Percentiles rank a stretch among this genome's conserved stretches.
phyloP scores from a whole-genome alignment of 2,329 filamentous ascomycete genomes.

The Curvularia eragrostidis region DNA sequence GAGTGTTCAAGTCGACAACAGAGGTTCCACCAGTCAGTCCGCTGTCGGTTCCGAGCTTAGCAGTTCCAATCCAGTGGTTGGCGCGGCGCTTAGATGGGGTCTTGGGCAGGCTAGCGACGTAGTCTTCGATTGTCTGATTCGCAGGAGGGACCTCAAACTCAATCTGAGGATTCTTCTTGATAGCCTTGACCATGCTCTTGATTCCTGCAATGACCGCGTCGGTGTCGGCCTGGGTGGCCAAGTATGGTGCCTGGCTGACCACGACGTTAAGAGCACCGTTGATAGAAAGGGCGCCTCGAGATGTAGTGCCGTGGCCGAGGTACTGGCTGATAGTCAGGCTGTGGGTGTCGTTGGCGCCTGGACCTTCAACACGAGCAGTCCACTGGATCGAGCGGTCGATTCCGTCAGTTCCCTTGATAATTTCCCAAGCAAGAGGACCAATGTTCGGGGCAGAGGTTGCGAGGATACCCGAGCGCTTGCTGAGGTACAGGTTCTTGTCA shows the following conservation, averaged over 20 bases:
- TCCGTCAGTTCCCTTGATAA: conserved; percentile 63
- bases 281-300: conserved; percentile 67
- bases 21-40: conserved; percentile 53
- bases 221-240: conserved; percentile 64
- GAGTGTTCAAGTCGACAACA: conserved; percentile 59
- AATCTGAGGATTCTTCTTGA: conserved; percentile 62
- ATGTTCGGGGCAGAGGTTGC: conserved; percentile 71
- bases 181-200: conserved; percentile 63
- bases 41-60: conserved; percentile 60
- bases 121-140: conserved; percentile 61
- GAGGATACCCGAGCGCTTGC: conserved; percentile 64
- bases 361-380: conserved; percentile 68
- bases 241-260: conserved; percentile 66
- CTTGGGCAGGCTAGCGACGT: conserved; percentile 57
- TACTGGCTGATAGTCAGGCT: conserved; percentile 59
- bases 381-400: conserved; percentile 70
- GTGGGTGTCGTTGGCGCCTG: conserved; percentile 51
- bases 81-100: conserved; percentile 50
- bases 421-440: conserved; percentile 67
- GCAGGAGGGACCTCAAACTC: conserved; percentile 62
- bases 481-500: conserved; percentile 53
- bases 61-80: conserved; percentile 62
- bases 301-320: conserved; percentile 69
- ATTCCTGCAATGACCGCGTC: conserved; percentile 70
- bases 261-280: conserved; percentile 63